A percentile compares a stretch with the other conserved stretches of the same genome.
Evolutionary conservation across 2,329 filamentous ascomycete genomes (phyloP).

Genomic region (Penicillium sp.): DNA sequence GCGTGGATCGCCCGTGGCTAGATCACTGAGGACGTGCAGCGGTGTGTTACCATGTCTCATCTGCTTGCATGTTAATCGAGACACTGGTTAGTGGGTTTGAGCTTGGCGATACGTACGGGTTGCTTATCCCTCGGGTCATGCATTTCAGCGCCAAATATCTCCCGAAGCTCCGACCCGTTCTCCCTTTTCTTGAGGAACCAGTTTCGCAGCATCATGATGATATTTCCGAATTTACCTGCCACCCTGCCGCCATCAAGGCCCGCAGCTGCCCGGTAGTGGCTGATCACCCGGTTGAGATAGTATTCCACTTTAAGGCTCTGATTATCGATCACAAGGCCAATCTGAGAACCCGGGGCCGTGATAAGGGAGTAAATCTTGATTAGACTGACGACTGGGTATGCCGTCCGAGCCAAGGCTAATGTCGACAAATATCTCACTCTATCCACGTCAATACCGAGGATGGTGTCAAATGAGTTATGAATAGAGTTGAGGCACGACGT

Average conservation of each 20-base stretch:
- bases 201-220: constrained; percentile 66
- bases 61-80: constrained; percentile 3
- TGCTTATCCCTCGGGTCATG: constrained; percentile 3
- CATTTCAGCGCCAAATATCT: constrained; percentile 22
- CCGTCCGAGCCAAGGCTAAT: constrained; percentile 69
- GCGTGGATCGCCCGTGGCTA: constrained; percentile 39
- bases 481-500: constrained; percentile 66
- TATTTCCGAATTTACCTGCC: constrained; percentile 68
- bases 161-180: constrained; percentile 26
- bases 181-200: constrained; percentile 62
- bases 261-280: constrained; percentile 65
- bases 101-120: neutral
- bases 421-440: constrained; percentile 66
- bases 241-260: constrained; percentile 64
- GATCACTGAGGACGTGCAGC: constrained; percentile 41
- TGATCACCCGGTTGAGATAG: constrained; percentile 69
- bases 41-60: constrained; percentile 30
- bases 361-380: constrained; percentile 73
- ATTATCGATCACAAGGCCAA: constrained; percentile 68
- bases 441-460: constrained; percentile 60
- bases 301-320: constrained; percentile 64
- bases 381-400: constrained; percentile 69
- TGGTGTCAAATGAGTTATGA: constrained; percentile 65
- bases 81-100: neutral
- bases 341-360: constrained; percentile 61